Evolutionary conservation across 768 basidiomycete genomes (phyloP), one percentile per base, ranked within the genome.

Genomic region (Pulveroboletus sp.): DNA sequence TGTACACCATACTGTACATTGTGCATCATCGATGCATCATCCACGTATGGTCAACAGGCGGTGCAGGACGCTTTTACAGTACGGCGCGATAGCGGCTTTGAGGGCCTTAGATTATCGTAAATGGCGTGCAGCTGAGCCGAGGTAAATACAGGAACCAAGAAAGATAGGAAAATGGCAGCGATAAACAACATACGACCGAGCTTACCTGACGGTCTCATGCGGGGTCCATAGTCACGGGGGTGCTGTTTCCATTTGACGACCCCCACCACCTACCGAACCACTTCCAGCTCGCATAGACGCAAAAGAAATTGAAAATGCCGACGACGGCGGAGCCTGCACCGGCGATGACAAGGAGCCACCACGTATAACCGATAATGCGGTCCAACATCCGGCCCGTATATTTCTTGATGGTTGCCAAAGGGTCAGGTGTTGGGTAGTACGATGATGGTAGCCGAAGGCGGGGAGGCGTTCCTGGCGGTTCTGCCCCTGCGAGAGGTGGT

Each of bases 311-410:
- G 58, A 84, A 81, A 27, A 87, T 53, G 0, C 90, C 90, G 48
- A 90, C 62, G n/a, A 72, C 60, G 2, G 77, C 73, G 17, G 85
- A 85, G 20, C 92, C 92, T 20, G 85, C 85, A 19, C 94, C 94
- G 17, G 92, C 64, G 32, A 89, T 48, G 19, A 83, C 76, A 53
- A 94, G 66, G 10, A 87, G 35, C 75, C 80, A 89, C 94, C 94
- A 97, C 9, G 78, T 66, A 52, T 82, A 74, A 10, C 95, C 95
- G 45, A 95, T 66, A 35, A 84, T 49, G 49, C 88, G 81, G 63
- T 93, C 94, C 36, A 92, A 67, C 0, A 62, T 56, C 32, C 82
- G 79, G 3, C 94, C 94, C 1, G 69, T 64, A 61, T 81, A 80
- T 38, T 79, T 78, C 69, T 90, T 90, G 46, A 79, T 29, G 13